Evolutionary conservation across 305 asterid genomes (phyloP).

Genomic region (Coffea humblotiana): DNA sequence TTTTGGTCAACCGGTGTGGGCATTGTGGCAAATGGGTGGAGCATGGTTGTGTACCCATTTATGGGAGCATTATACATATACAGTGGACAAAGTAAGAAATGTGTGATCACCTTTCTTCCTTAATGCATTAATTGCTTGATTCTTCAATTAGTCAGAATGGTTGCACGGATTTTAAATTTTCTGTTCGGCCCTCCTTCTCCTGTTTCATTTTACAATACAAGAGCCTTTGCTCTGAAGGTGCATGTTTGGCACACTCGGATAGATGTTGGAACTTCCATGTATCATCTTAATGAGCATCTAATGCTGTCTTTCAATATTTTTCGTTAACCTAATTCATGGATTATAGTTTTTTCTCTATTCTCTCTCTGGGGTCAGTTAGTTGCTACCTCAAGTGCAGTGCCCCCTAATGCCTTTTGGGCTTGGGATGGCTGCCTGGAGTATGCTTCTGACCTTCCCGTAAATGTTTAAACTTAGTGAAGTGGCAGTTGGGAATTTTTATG

Average conservation of each 20-base stretch:
- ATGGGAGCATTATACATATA: slow-evolving; percentile 78
- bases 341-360: too few relatives aligned
- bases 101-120: neutral
- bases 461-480: neutral
- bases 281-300: neutral
- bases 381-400: too few relatives aligned
- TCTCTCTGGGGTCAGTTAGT: too few relatives aligned
- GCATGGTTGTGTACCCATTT: slow-evolving; percentile 86
- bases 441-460: too few relatives aligned
- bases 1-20: slow-evolving; percentile 65
- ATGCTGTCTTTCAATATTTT: neutral
- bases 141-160: too few relatives aligned
- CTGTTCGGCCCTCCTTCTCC: neutral
- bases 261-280: neutral
- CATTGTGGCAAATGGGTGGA: slow-evolving; percentile 89
- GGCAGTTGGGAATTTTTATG: neutral
- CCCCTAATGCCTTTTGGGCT: too few relatives aligned
- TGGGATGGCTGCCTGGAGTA: too few relatives aligned
- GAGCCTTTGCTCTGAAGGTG: neutral
- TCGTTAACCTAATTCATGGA: neutral
- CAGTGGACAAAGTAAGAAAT: slow-evolving; percentile 63
- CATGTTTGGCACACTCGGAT: neutral
- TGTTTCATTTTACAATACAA: neutral
- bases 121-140: neutral
- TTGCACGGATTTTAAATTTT: neutral